Conservation (phyloP, 2,329 filamentous ascomycete species). For the Xylaria sp. region DNA sequence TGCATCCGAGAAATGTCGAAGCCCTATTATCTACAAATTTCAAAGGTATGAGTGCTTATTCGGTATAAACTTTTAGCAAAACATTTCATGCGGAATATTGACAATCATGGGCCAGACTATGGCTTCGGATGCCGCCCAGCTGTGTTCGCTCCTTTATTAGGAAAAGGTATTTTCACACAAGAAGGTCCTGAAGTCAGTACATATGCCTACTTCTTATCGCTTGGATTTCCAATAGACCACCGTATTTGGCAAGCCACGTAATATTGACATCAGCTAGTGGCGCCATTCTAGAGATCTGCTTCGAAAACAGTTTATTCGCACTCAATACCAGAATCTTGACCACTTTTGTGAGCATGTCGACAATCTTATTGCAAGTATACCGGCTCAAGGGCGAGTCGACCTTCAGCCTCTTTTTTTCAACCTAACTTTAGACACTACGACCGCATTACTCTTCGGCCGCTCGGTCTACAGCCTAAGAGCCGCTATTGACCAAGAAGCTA, state of each 20-base stretch:
- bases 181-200: constrained; percentile 3
- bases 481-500: not conserved
- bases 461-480: not conserved
- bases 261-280: not conserved
- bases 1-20: constrained; percentile 36
- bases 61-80: no score
- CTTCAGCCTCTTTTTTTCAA: constrained; percentile 2
- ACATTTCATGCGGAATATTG: not conserved
- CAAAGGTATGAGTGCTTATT: not conserved
- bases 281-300: not conserved
- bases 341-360: constrained; percentile 1
- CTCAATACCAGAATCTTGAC: not conserved
- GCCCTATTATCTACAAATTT: not conserved
- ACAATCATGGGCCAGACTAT: not conserved
- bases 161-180: constrained; percentile 4
- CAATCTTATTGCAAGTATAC: not conserved
- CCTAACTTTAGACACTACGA: not conserved
- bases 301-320: not conserved
- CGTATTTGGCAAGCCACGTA: no score
- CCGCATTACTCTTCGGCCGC: not conserved
- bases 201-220: not conserved
- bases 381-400: not conserved
- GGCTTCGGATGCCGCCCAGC: not conserved
- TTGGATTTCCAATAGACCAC: not conserved
- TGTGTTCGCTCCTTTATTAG: not conserved